Percentiles rank a stretch among this genome's conserved stretches.
These are phyloP conservation scores for Neurospora sp. DNA, from an alignment of 495 filamentous ascomycete species.

Conservation along the genomic window DNA sequence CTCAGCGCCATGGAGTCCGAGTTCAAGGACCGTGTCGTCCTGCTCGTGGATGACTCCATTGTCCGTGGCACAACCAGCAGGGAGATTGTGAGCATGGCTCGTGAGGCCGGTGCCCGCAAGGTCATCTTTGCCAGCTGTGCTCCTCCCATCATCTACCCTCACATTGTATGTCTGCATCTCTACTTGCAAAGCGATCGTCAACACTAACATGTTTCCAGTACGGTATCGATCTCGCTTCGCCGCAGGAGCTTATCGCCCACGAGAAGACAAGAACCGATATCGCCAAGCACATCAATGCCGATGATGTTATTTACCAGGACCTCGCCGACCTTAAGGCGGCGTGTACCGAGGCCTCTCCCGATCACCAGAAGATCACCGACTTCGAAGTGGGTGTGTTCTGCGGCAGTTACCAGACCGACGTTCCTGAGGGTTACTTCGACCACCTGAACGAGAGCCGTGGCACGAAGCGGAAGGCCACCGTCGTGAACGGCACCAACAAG, in stretches of 20 bases:
- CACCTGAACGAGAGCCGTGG: slow-evolving; percentile 70
- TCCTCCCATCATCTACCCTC: slow-evolving; percentile 65
- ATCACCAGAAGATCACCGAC: slow-evolving; percentile 35
- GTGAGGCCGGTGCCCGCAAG: slow-evolving; percentile 81
- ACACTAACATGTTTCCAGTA: slow-evolving; percentile 34
- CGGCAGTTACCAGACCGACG: slow-evolving; percentile 78
- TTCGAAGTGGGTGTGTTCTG: slow-evolving; percentile 98
- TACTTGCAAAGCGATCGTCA: neutral
- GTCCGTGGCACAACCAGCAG: slow-evolving; percentile 84
- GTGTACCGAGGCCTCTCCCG: slow-evolving; percentile 60
- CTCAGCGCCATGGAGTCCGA: slow-evolving; percentile 80
- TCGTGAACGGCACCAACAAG: neutral
- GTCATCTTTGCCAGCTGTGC: slow-evolving; percentile 86
- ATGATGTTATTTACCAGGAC: slow-evolving; percentile 82
- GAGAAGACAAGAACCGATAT: slow-evolving; percentile 58
- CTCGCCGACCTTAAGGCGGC: slow-evolving; percentile 75
- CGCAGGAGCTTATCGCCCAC: slow-evolving; percentile 75
- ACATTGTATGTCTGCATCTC: slow-evolving; percentile 26
- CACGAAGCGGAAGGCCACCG: slow-evolving; percentile 48
- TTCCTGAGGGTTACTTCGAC: slow-evolving; percentile 75
- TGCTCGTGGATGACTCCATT: slow-evolving; percentile 87
- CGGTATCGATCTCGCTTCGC: slow-evolving; percentile 83
- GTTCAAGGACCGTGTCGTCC: slow-evolving; percentile 74
- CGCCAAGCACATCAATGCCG: slow-evolving; percentile 77
- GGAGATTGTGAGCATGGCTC: slow-evolving; percentile 90